phyloP scores from a whole-genome alignment of 1,284 basidiomycete species.

The Tilletia horrida region DNA sequence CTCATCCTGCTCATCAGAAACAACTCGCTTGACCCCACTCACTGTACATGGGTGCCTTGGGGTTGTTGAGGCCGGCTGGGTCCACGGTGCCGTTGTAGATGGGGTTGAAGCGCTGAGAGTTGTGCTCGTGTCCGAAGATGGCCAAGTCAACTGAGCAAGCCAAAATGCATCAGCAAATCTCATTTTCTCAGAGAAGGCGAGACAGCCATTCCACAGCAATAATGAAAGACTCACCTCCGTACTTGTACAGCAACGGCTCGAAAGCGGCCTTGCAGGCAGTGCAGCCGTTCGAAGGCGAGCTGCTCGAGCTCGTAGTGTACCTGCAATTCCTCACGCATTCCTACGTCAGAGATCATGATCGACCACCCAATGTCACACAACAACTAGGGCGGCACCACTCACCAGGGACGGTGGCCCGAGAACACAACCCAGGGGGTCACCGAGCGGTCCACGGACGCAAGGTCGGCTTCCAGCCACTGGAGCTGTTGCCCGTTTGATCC shows the following conservation, averaged over 20 bases:
- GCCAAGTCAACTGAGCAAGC: slow-evolving; percentile 46
- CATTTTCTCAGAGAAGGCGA: no score
- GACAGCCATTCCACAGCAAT: no score
- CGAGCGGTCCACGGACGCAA: slow-evolving; percentile 53
- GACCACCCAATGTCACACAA: no score
- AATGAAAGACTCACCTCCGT: slow-evolving; percentile 25
- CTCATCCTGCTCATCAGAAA: not conserved
- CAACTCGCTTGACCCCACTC: not conserved
- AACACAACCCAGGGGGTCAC: slow-evolving; percentile 56
- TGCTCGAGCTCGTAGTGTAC: slow-evolving; percentile 5
- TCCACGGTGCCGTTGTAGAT: slow-evolving; percentile 45
- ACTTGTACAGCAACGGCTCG: slow-evolving; percentile 52
- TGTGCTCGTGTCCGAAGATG: slow-evolving; percentile 55
- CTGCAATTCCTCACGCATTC: not conserved
- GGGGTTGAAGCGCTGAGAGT: slow-evolving; percentile 53
- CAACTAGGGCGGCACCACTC: no score
- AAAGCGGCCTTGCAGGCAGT: slow-evolving; percentile 53
- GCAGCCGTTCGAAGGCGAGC: slow-evolving; percentile 43
- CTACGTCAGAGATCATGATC: not conserved
- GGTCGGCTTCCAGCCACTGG: slow-evolving; percentile 47
- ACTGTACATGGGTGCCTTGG: slow-evolving; percentile 45
- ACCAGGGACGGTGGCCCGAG: slow-evolving; percentile 41
- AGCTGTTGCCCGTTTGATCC: slow-evolving; percentile 28
- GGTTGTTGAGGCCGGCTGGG: slow-evolving; percentile 39
- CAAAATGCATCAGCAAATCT: no score